Evolutionary conservation across 140 eudicot species (phyloP).

Genomic region (Bidens hawaiensis): DNA sequence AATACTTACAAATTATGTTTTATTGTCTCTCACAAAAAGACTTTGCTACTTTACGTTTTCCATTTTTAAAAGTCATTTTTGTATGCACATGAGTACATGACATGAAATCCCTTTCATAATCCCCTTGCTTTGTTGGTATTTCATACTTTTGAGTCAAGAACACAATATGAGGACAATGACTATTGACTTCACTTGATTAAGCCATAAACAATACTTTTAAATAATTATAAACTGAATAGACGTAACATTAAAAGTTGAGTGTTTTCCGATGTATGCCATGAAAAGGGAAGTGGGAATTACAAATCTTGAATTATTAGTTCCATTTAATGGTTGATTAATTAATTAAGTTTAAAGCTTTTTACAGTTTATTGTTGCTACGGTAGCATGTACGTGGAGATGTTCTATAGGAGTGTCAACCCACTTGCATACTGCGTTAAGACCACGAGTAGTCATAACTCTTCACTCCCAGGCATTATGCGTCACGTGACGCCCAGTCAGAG

Average conservation of each 20-base stretch:
- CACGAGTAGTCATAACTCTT: too few species aligned
- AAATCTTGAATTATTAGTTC: constrained; percentile 21
- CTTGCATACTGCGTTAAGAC: too few species aligned
- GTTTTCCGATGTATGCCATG: constrained; percentile 28
- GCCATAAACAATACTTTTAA: constrained; percentile 19
- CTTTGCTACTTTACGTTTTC: not conserved
- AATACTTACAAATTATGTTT: not conserved
- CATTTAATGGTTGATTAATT: constrained; percentile 22
- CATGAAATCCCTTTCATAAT: constrained; percentile 26
- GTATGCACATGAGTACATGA: constrained; percentile 31
- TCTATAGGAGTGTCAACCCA: too few species aligned
- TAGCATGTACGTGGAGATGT: constrained; percentile 76
- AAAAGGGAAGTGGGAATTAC: constrained; percentile 30
- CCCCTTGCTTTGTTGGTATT: constrained; percentile 23
- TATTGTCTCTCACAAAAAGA: constrained; percentile 22
- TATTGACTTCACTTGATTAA: constrained; percentile 13
- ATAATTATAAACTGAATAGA: constrained; percentile 1
- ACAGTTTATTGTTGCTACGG: constrained; percentile 94
- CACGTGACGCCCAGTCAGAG: too few species aligned
- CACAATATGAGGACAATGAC: constrained; percentile 32
- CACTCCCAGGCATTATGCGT: too few species aligned
- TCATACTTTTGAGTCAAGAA: constrained; percentile 35
- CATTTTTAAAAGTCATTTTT: not conserved
- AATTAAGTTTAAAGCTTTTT: not conserved
- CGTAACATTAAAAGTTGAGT: constrained; percentile 11